Base-by-base conservation (phyloP, 768 basidiomycete genomes). In the Lactifluus hygrophoroides region DNA sequence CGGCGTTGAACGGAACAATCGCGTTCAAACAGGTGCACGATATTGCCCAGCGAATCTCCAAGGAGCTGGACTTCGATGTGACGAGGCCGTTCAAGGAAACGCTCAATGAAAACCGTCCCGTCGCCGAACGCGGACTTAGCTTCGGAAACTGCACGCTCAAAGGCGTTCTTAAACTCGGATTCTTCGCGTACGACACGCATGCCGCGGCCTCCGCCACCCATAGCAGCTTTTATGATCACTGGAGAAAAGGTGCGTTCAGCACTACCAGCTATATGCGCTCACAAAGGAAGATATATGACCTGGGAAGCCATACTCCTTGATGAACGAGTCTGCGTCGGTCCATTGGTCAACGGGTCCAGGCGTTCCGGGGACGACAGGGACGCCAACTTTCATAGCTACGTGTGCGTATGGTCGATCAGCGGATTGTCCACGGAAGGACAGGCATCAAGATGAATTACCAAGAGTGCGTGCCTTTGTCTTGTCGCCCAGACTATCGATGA, bases 171-270 rank as follows among this genome's bases (percentile, higher is more conserved):
- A 80, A 98, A 97, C 65, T 92, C 88, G 30, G 86, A 85, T 71
- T 94, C 88, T 68, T 94, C 91, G 62, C 92, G 85, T 34, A 99
- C 96, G 56, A 99, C 95, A 67, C 96, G 90, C 96, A 98, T 99
- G 60, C 96, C 96, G 66, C 95, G 91, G 54, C 96, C 96, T 66
- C 95, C 95, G 58, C 94, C 95, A 58, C 95, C 95, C 90, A 96
- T 94, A 9, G 95, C 95, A 38, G 96, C 96, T 75, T 98, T 99
- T 82, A 99, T 97, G 72, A 99, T 97, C 54, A 99, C 93, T 86
- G 69, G 30, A 71, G 11, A 30, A 17, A 19, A 19, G 2, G 28
- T 38, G 21, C 21, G 34, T 49, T 58, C 8, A 16, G 23, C 27
- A 37, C 13, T 32, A 42, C 16, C 55, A 60, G 59, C 38, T 54